Evolutionary conservation across 2,329 filamentous ascomycete genomes (phyloP), one percentile per base, ranked within the genome.

Genomic region (Pseudogymnoascus sp.): DNA sequence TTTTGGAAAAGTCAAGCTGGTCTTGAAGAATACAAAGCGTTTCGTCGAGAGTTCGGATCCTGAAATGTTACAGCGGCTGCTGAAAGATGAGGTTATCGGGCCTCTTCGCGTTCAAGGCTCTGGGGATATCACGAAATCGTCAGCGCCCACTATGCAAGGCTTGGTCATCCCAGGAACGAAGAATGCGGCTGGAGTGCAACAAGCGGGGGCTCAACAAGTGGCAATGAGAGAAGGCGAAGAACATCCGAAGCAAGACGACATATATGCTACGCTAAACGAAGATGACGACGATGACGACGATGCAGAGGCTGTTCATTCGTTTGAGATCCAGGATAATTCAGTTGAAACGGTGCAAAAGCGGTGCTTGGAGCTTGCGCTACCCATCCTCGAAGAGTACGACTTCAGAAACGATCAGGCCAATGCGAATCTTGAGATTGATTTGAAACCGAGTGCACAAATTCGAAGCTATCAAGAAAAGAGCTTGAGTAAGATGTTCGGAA

Each of bases 401-500:
- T 99, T 97, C 75, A 84, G 92, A 64, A 93, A 95, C 69, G 95
- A 99, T 73, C 85, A 90, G 65, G 83, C 86, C 69, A 99, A 97
- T 71, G 85, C 93, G 0, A 96, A 91, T 60, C 80, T 99, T 37
- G 92, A 97, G 64, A 99, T 99, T 69, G 93, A 97, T 74, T 80
- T 97, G 59, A 90, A 90, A 70, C 93, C 93, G 0, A 88, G 88
- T 63, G 93, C 93, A 0, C 89, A 93, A 71, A 97, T 97, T 73
- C 87, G 93, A 73, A 88, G 84, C 79, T 99, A 99, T 70, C 95
- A 99, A 74, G 95, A 99, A 75, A 96, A 97, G 78, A 96, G 92
- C 68, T 80, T 99, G 9, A 96, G 91, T 78, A 99, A 99, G 76
- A 99, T 99, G 95, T 99, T 99, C 74, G 93, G 95, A 72, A 99